phyloP scores from a whole-genome alignment of 768 basidiomycete species.

The Piloderma croceum region DNA sequence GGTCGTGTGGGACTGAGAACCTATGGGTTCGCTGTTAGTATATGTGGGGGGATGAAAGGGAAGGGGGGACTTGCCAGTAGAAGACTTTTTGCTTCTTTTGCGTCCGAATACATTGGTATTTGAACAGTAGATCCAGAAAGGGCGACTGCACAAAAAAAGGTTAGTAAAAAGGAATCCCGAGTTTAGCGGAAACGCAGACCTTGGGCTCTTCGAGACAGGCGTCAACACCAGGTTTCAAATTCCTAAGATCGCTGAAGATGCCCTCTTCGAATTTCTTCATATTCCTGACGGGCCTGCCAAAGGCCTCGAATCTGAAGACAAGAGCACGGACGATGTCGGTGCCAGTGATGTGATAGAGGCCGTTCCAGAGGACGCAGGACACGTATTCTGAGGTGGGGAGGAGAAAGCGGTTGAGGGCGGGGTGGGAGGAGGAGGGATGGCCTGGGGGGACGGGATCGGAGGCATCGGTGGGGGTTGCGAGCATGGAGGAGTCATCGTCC shows the following conservation, averaged over 20 bases:
- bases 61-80: constrained; percentile 64
- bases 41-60: constrained; percentile 2
- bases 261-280: constrained; percentile 99
- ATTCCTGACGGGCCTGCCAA: constrained; percentile 83
- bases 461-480: constrained; percentile 14
- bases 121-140: constrained; percentile 90
- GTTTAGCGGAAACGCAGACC: constrained; percentile 37
- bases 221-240: constrained; percentile 89
- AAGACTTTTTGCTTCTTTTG: constrained; percentile 99
- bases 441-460: constrained; percentile 21
- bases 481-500: constrained; percentile 36
- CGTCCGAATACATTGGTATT: constrained; percentile 93
- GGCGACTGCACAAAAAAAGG: constrained; percentile 53
- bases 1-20: constrained; percentile 97
- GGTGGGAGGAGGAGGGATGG: constrained; percentile 55
- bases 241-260: constrained; percentile 88
- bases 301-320: constrained; percentile 89
- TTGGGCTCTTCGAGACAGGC: constrained; percentile 96
- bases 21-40: constrained; percentile 31
- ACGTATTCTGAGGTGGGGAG: constrained; percentile 86
- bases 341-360: constrained; percentile 90
- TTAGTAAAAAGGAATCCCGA: constrained; percentile 2
- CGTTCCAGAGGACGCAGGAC: constrained; percentile 88
- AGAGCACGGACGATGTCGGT: constrained; percentile 95
- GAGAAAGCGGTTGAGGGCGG: constrained; percentile 78